Base-by-base conservation (phyloP, 2,329 filamentous ascomycete species). In the Phialophora chinensis region DNA sequence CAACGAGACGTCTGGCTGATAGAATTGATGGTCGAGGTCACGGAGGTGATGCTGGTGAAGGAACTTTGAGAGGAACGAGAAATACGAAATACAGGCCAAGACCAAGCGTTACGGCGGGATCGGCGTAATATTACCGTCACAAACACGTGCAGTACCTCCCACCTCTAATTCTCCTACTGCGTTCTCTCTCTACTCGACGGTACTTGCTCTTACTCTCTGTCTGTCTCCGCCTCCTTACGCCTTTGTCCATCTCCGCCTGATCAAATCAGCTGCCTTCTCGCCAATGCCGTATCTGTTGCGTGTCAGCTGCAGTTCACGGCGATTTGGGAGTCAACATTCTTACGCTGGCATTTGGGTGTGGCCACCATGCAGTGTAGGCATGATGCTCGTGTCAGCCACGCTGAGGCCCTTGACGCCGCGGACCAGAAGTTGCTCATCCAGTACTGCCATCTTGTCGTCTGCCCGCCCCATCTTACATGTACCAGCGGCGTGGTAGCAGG, bases 401-500 rank as follows among this genome's bases (percentile, higher is more conserved):
- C 86, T 77, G n/a, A 88, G 74, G 1, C 81, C 80, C 60, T 79
- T 77, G 2, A 86, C 80, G 1, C 85, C 86, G 6, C 79, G 79
- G 0, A 87, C 85, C 1, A 78, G 75, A n/a, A 87, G 77, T 59
- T 82, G 81, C 66, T 81, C 76, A 69, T 87, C 83, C 0, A 88
- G 77, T 0, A 88, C 85, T 10, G 84, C 82, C 59, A 77, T 80
- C 0, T 76, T 73, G 61, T 87, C 81, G 29, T 79, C 78, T 1
- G 79, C 73, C 17, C 79, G 79, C 11, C 84, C 84, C 79, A 88
- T 87, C 44, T 84, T 84, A 71, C 82, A 85, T 0, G 86, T 87
- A 1, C 85, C 86, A 0, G 80, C 80, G 0, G 85, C 82, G 71
- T 88, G 86, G 65, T 88, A 87, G 62, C 86, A 87, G 27, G 86